phyloP scores from a whole-genome alignment of 495 filamentous ascomycete genomes.

The Glonium stellatum region DNA sequence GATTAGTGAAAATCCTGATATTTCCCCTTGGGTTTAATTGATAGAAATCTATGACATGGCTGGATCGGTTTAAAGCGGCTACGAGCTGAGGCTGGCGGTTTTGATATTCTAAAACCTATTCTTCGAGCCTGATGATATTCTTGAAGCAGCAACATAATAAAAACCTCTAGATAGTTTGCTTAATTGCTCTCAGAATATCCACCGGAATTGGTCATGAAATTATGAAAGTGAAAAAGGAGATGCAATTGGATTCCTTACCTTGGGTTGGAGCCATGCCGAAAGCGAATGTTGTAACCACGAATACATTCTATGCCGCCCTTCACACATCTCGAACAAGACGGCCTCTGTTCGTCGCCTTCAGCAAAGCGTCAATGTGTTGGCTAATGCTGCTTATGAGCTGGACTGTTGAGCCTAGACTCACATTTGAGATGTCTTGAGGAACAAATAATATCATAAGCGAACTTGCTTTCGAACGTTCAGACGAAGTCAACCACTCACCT shows the following conservation, averaged over 20 bases:
- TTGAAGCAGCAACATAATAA: too few relatives aligned
- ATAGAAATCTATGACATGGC: too few relatives aligned
- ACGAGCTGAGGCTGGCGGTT: not conserved
- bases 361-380: not conserved
- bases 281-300: constrained; percentile 23
- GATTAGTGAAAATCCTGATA: not conserved
- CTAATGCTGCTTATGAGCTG: not conserved
- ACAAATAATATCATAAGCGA: constrained; percentile 3
- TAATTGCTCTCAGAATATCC: too few relatives aligned
- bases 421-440: constrained; percentile 7
- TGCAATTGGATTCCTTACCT: constrained; percentile 12
- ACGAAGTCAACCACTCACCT: not conserved
- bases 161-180: too few relatives aligned
- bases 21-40: not conserved
- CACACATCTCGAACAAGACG: constrained; percentile 16
- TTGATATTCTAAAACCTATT: not conserved
- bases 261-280: constrained; percentile 21
- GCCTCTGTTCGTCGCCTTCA: constrained; percentile 6
- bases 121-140: too few relatives aligned
- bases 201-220: not conserved
- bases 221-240: not conserved
- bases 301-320: constrained; percentile 12
- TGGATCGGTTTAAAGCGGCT: too few relatives aligned
- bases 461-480: not conserved
- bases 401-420: not conserved